These are phyloP conservation scores for Staphylotrichum tortipilum DNA, from an alignment of 495 filamentous ascomycete genomes.

Conservation along the genomic window DNA sequence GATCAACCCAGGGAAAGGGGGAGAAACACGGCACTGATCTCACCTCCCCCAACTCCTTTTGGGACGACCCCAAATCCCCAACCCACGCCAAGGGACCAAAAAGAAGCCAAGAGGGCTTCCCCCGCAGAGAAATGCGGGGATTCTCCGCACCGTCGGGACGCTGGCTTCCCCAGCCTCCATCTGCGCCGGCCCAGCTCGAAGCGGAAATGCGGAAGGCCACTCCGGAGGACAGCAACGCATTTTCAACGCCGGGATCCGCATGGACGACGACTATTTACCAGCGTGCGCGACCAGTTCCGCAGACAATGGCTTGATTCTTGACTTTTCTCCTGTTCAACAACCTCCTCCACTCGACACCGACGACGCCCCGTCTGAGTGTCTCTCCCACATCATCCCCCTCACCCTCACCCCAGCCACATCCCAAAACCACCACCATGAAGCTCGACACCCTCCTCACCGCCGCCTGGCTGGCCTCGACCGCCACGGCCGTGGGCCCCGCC, in stretches of 20 bases:
- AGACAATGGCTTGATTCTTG: not conserved
- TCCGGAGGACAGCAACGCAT: conserved; percentile 30
- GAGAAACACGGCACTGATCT: no score
- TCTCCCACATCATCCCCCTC: no score
- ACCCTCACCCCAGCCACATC: not conserved
- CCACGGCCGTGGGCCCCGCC: conserved; percentile 19
- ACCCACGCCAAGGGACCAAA: no score
- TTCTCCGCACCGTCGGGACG: conserved; percentile 2
- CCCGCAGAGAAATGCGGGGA: not conserved
- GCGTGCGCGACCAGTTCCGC: not conserved
- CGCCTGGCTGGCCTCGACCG: conserved; percentile 11
- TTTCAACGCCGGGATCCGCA: not conserved
- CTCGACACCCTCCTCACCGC: conserved; percentile 10
- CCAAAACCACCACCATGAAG: conserved; percentile 15
- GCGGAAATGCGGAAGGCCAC: conserved; percentile 26
- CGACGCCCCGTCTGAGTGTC: no score
- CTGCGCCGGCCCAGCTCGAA: conserved; percentile 17
- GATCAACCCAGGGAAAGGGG: no score
- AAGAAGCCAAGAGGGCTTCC: no score
- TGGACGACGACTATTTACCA: conserved; percentile 1
- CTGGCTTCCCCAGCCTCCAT: conserved; percentile 14
- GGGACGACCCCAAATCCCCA: no score
- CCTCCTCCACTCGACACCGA: not conserved
- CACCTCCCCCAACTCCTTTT: no score
- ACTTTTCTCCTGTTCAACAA: not conserved